Conservation (phyloP, 257 asterid genomes). For the Ballota nigra region DNA sequence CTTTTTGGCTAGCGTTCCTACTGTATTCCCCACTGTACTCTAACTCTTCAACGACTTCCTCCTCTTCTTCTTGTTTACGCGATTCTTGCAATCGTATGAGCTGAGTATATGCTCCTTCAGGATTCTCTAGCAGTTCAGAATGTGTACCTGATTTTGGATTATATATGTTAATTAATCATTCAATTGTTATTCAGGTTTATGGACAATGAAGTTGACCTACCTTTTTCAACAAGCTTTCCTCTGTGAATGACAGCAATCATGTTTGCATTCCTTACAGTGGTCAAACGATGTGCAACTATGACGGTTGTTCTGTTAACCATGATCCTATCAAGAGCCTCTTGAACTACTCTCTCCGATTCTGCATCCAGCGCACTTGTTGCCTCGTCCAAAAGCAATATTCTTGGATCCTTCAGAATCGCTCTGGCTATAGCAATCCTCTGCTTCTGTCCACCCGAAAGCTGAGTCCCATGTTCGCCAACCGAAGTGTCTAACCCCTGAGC, state of each 20-base stretch:
- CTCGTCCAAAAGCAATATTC: conserved; percentile 78
- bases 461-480: conserved; percentile 93
- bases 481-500: conserved; percentile 66
- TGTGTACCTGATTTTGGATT: conserved; percentile 48
- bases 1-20: conserved; percentile 54
- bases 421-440: conserved; percentile 86
- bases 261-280: conserved; percentile 78
- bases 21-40: conserved; percentile 40
- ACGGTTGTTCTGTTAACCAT: conserved; percentile 82
- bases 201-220: conserved; percentile 45
- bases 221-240: conserved; percentile 82
- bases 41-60: conserved; percentile 37
- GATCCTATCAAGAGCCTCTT: conserved; percentile 80
- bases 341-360: conserved; percentile 82
- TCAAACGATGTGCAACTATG: conserved; percentile 79
- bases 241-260: conserved; percentile 75
- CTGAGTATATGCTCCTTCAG: conserved; percentile 62
- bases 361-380: conserved; percentile 94
- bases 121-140: conserved; percentile 44
- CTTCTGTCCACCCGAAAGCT: conserved; percentile 92
- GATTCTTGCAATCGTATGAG: conserved; percentile 57
- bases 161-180: background rate
- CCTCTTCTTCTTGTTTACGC: conserved; percentile 37
- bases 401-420: conserved; percentile 74
- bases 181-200: background rate